A percentile compares a stretch with the other conserved stretches of the same genome.
phyloP scores from a whole-genome alignment of 352 stramenopile species.

The Pythium periplocum region DNA sequence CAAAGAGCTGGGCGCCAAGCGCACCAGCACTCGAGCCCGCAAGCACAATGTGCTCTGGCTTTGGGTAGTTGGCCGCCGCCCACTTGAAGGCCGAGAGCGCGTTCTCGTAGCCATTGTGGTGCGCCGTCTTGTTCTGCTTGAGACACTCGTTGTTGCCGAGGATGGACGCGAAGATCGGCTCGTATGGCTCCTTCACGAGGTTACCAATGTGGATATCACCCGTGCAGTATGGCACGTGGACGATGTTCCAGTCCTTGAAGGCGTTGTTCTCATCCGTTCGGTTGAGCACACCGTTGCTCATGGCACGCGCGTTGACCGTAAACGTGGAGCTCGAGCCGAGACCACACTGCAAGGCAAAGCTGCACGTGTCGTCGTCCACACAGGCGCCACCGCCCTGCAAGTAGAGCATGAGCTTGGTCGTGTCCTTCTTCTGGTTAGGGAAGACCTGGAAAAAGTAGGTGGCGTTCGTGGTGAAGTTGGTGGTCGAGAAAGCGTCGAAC shows the following conservation, averaged over 20 bases:
- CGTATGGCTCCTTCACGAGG: slow-evolving; percentile 18
- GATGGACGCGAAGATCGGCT: slow-evolving; percentile 31
- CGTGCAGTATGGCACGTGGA: slow-evolving; percentile 72
- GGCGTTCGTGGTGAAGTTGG: slow-evolving; percentile 31
- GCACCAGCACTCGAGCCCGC: slow-evolving; percentile 49
- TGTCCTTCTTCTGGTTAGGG: slow-evolving; percentile 36
- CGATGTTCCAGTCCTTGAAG: slow-evolving; percentile 77
- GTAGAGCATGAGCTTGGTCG: slow-evolving; percentile 68
- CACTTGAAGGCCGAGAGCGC: slow-evolving; percentile 57
- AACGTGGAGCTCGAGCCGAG: slow-evolving; percentile 32
- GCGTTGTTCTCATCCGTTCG: slow-evolving; percentile 53
- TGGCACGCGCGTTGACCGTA: slow-evolving; percentile 33
- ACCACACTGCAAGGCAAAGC: slow-evolving; percentile 57
- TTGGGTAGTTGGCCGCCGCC: slow-evolving; percentile 53
- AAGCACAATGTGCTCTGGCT: slow-evolving; percentile 51
- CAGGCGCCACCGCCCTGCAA: slow-evolving; percentile 69
- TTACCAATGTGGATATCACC: slow-evolving; percentile 63
- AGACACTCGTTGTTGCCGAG: slow-evolving; percentile 33
- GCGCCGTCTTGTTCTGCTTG: slow-evolving; percentile 44
- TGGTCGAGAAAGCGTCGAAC: slow-evolving; percentile 39
- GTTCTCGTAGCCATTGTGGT: slow-evolving; percentile 61
- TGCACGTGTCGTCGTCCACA: slow-evolving; percentile 58
- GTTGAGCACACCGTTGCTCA: slow-evolving; percentile 57
- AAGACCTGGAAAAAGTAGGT: slow-evolving; percentile 81
- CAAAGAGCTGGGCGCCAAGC: slow-evolving; percentile 44